phyloP scores from a whole-genome alignment of 306 rosid genomes.

The Dryas octopetala region DNA sequence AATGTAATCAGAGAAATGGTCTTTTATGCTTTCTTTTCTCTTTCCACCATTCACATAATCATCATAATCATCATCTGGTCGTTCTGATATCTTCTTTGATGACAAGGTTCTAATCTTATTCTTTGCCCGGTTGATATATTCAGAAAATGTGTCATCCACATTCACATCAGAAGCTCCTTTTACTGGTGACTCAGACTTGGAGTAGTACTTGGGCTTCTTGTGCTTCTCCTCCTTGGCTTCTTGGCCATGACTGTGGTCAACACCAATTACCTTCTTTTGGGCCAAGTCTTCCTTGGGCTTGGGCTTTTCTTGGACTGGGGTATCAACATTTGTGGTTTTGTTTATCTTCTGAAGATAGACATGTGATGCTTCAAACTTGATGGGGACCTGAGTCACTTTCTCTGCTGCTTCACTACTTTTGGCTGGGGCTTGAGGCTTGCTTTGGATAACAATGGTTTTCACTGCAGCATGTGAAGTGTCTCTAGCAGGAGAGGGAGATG shows the following conservation, averaged over 20 bases:
- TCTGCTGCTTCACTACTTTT: neutral
- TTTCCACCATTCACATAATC: conserved; percentile 10
- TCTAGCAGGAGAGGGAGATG: conserved; percentile 20
- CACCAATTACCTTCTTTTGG: neutral
- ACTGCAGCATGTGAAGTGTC: neutral
- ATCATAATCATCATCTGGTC: conserved; percentile 5
- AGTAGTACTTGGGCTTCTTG: neutral
- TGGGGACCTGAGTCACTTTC: conserved; percentile 21
- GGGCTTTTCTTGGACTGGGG: neutral
- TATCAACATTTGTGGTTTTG: neutral
- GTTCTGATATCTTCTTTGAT: conserved; percentile 22
- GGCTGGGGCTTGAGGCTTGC: conserved; percentile 5
- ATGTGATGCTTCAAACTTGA: conserved; percentile 8
- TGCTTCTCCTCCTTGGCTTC: conserved; percentile 7
- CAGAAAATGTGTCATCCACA: conserved; percentile 36
- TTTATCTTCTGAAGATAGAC: neutral
- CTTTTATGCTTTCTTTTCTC: conserved; percentile 29
- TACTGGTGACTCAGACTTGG: neutral
- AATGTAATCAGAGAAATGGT: conserved; percentile 49
- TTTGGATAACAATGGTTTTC: conserved; percentile 13
- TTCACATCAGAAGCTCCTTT: conserved; percentile 20
- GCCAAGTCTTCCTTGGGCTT: neutral
- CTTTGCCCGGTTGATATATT: conserved; percentile 37
- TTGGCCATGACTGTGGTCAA: conserved; percentile 3
- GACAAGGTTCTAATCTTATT: conserved; percentile 35